A percentile compares a stretch with the other conserved stretches of the same genome.
phyloP scores from a whole-genome alignment of 2,329 filamentous ascomycete genomes.

The Blastomyces gilchristii region DNA sequence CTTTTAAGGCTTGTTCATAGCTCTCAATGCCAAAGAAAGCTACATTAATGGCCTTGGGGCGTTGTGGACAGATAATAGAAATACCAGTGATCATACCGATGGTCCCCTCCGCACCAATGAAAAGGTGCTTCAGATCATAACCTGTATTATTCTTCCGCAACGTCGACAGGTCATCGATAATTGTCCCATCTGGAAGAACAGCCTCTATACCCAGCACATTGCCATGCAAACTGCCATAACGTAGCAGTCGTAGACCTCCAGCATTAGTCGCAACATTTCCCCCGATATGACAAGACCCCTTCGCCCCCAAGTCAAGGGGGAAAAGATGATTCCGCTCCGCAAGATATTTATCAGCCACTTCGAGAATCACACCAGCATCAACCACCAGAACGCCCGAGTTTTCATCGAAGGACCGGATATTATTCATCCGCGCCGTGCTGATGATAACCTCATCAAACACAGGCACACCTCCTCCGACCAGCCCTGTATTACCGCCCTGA shows the following conservation, averaged over 20 bases:
- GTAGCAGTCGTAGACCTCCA: conserved; percentile 75
- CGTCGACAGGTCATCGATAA: conserved; percentile 78
- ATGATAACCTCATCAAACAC: conserved; percentile 98
- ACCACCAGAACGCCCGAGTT: conserved; percentile 82
- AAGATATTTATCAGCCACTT: conserved; percentile 76
- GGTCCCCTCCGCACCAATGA: conserved; percentile 91
- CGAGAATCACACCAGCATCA: conserved; percentile 84
- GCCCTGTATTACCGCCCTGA: conserved; percentile 91
- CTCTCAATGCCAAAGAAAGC: conserved; percentile 87
- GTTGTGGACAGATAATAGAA: conserved; percentile 79
- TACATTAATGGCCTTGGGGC: conserved; percentile 81
- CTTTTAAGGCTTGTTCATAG: conserved; percentile 76
- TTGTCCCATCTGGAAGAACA: conserved; percentile 83
- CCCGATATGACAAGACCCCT: conserved; percentile 92
- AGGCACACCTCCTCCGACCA: conserved; percentile 90
- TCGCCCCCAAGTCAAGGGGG: conserved; percentile 92
- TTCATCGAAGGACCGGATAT: conserved; percentile 83
- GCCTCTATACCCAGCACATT: conserved; percentile 87
- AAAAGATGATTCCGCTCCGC: conserved; percentile 80
- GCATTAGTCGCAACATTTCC: conserved; percentile 96
- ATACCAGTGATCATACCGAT: conserved; percentile 88
- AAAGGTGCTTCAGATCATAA: conserved; percentile 93
- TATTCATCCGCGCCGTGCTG: conserved; percentile 81
- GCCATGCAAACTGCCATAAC: conserved; percentile 91
- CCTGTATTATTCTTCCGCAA: conserved; percentile 98